These are phyloP conservation scores for Raffaelea ambrosiae DNA, from an alignment of 2,329 filamentous ascomycete species.

Conservation along the genomic window DNA sequence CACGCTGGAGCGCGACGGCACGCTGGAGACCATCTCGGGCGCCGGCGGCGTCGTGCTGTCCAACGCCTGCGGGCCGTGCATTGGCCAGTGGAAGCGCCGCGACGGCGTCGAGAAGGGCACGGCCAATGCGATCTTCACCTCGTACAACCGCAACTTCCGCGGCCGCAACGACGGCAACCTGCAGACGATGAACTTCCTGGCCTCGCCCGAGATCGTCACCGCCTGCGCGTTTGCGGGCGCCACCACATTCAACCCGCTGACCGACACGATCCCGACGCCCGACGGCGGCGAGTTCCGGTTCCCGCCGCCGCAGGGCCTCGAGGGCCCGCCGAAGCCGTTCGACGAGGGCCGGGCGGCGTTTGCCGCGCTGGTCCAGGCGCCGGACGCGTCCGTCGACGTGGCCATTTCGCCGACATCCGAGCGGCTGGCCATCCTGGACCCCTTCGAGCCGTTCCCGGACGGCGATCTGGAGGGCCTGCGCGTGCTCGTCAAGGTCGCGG, in stretches of 20 bases:
- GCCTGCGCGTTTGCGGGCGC: constrained; percentile 89
- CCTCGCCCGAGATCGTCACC: constrained; percentile 92
- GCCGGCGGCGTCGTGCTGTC: constrained; percentile 86
- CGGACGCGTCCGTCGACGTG: constrained; percentile 63
- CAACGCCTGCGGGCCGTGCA: constrained; percentile 91
- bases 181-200: constrained; percentile 97
- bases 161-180: constrained; percentile 96
- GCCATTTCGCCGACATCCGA: constrained; percentile 80
- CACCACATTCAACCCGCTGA: constrained; percentile 94
- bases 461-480: constrained; percentile 67
- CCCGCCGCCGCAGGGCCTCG: constrained; percentile 63
- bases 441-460: constrained; percentile 75
- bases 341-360: constrained; percentile 69
- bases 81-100: constrained; percentile 90
- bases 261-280: constrained; percentile 72
- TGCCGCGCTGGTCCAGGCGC: constrained; percentile 60
- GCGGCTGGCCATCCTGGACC: constrained; percentile 83
- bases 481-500: constrained; percentile 91
- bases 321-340: constrained; percentile 58
- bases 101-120: constrained; percentile 80
- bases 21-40: constrained; percentile 73
- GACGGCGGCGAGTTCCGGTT: constrained; percentile 81
- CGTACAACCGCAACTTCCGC: constrained; percentile 97
- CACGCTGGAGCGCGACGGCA: constrained; percentile 82
- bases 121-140: constrained; percentile 88